These are phyloP conservation scores for Wallacemonas rigidus DNA, from an alignment of 208 protist species.

Conservation along the genomic window DNA sequence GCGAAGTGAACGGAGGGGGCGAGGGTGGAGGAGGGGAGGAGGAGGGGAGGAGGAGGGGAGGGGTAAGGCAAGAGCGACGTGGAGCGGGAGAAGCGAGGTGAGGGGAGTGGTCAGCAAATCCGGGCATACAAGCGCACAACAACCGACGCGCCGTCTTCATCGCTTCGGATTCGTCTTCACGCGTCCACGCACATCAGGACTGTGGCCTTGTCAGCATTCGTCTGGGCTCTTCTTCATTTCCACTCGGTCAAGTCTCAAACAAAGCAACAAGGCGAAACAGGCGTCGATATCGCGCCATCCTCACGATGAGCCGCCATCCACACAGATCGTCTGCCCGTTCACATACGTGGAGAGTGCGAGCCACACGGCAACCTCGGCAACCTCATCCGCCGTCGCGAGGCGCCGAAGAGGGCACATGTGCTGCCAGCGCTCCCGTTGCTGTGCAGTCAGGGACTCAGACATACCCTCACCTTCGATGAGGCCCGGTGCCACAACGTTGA, in stretches of 20 bases:
- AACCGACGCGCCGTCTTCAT: too few species aligned
- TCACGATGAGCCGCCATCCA: slow-evolving; percentile 80
- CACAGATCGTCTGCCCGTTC: slow-evolving; percentile 79
- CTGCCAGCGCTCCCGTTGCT: slow-evolving; percentile 56
- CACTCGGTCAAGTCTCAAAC: too few species aligned
- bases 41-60: neutral
- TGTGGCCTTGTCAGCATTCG: too few species aligned
- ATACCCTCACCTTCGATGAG: slow-evolving; percentile 89
- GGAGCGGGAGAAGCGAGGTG: neutral
- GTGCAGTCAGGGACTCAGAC: slow-evolving; percentile 49
- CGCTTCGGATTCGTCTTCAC: too few species aligned
- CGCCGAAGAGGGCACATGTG: slow-evolving; percentile 63
- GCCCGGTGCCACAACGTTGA: slow-evolving; percentile 92
- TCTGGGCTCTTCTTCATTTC: too few species aligned
- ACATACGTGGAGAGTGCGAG: slow-evolving; percentile 65
- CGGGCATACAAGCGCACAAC: too few species aligned
- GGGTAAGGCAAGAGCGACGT: neutral
- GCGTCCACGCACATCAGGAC: too few species aligned
- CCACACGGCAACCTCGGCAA: slow-evolving; percentile 71
- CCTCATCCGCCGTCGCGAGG: slow-evolving; percentile 73
- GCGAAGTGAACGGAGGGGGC: neutral
- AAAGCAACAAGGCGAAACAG: too few species aligned
- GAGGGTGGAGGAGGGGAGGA: neutral
- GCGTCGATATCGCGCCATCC: neutral
- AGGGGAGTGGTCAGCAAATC: too few species aligned